phyloP scores from a whole-genome alignment of 192 early-diverging fungal species.

The Polychytrium aggregatum region DNA sequence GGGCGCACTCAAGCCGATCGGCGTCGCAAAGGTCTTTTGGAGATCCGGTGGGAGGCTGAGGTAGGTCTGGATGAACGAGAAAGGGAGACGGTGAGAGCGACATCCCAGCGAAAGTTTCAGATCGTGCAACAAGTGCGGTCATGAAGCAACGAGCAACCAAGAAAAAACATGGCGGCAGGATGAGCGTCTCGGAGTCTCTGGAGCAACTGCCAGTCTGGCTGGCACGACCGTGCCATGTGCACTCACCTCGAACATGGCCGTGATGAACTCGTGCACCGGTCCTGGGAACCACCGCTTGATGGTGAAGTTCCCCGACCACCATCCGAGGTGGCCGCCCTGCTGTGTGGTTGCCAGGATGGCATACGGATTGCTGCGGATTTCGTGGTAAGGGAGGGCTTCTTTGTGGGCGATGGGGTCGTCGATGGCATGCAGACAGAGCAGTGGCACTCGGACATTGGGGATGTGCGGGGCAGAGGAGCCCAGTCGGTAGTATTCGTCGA shows the following conservation, averaged over 20 bases:
- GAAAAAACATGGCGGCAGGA: no score
- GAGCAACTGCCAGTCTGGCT: neutral
- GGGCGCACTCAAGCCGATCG: neutral
- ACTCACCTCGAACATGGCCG: conserved; percentile 22
- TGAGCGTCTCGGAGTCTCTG: no score
- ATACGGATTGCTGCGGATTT: conserved; percentile 65
- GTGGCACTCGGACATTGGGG: conserved; percentile 54
- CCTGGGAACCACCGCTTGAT: conserved; percentile 20
- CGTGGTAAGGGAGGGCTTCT: conserved; percentile 59
- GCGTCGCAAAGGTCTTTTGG: neutral
- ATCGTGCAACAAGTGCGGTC: neutral
- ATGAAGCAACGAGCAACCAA: neutral
- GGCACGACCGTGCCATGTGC: neutral
- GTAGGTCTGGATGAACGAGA: neutral
- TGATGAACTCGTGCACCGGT: conserved; percentile 33
- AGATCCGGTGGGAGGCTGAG: conserved; percentile 1
- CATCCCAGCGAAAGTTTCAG: neutral
- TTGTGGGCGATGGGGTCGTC: conserved; percentile 81
- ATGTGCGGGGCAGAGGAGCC: conserved; percentile 25
- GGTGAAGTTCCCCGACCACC: conserved; percentile 40
- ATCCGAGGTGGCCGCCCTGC: conserved; percentile 87
- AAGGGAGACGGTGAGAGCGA: no score
- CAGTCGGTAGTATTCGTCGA: conserved; percentile 57
- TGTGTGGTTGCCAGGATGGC: conserved; percentile 67
- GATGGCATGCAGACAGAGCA: conserved; percentile 69